These are phyloP conservation scores for Prunus dulcis DNA, from an alignment of 306 rosid species.

Conservation along the genomic window DNA sequence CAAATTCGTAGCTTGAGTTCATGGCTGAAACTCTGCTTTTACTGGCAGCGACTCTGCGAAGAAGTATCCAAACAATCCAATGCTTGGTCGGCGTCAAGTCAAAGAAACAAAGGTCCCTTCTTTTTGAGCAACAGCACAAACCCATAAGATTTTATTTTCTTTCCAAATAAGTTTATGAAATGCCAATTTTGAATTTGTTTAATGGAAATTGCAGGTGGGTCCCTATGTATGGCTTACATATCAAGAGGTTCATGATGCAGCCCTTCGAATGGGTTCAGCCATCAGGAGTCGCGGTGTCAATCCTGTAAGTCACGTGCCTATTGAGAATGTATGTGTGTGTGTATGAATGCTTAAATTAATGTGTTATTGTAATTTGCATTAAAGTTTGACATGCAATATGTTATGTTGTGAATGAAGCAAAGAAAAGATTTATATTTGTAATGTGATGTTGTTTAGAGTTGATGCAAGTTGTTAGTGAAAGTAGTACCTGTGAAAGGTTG, in stretches of 20 bases:
- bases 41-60: conserved; percentile 62
- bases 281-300: conserved; percentile 58
- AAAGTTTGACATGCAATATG: background rate
- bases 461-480: background rate
- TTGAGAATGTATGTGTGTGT: background rate
- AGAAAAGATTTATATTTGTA: too few species aligned
- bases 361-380: background rate
- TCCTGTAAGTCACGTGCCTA: conserved; percentile 49
- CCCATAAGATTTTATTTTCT: conserved; percentile 1
- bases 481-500: background rate
- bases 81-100: conserved; percentile 76
- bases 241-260: conserved; percentile 60
- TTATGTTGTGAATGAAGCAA: too few species aligned
- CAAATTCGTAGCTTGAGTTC: conserved; percentile 1
- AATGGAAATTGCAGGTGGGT: conserved; percentile 37
- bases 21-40: conserved; percentile 26
- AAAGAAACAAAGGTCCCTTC: conserved; percentile 54
- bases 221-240: conserved; percentile 50
- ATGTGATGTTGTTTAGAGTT: background rate
- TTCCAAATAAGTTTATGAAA: background rate
- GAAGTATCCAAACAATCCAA: conserved; percentile 54
- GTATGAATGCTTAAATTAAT: background rate
- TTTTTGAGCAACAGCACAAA: background rate
- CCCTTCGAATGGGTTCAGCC: conserved; percentile 65
- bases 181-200: background rate